A percentile compares a stretch with the other conserved stretches of the same genome.
Conservation (phyloP, 352 stramenopile genomes). For the Phytophthora chlamydospora region DNA sequence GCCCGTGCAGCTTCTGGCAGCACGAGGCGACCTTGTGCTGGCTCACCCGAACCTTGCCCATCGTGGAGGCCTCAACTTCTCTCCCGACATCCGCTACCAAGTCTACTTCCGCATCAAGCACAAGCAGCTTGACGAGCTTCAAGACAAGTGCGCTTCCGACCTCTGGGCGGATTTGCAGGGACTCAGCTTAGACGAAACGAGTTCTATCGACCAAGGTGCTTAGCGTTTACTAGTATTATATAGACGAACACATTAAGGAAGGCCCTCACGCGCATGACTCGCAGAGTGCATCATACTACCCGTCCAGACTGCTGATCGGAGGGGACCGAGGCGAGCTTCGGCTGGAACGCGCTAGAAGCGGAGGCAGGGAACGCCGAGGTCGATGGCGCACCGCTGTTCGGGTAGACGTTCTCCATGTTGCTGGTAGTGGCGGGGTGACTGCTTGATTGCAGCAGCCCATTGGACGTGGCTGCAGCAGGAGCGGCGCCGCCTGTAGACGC, state of each 20-base stretch:
- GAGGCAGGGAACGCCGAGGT: constrained; percentile 23
- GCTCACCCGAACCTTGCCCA: constrained; percentile 79
- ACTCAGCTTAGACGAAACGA: constrained; percentile 30
- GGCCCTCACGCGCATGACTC: constrained; percentile 17
- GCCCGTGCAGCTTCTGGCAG: constrained; percentile 63
- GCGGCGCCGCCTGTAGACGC: constrained; percentile 48
- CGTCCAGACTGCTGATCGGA: constrained; percentile 38
- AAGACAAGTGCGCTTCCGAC: constrained; percentile 31
- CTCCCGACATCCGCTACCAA: constrained; percentile 81
- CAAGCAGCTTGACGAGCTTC: constrained; percentile 46
- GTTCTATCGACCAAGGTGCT: constrained; percentile 31
- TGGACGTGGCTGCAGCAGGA: constrained; percentile 18
- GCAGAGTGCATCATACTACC: constrained; percentile 59
- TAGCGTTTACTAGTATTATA: constrained; percentile 36
- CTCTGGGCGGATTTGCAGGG: constrained; percentile 68
- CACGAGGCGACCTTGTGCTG: constrained; percentile 69
- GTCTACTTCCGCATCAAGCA: constrained; percentile 88
- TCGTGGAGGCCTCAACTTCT: constrained; percentile 82
- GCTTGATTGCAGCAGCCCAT: constrained; percentile 19
- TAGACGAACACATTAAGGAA: constrained; percentile 20
- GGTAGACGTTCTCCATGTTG: constrained; percentile 63
- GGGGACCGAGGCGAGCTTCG: constrained; percentile 27
- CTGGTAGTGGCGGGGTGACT: constrained; percentile 15
- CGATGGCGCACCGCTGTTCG: constrained; percentile 32
- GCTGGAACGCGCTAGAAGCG: constrained; percentile 25